phyloP scores from a whole-genome alignment of 2,329 filamentous ascomycete species.

The Penicillium fuscoglaucum region DNA sequence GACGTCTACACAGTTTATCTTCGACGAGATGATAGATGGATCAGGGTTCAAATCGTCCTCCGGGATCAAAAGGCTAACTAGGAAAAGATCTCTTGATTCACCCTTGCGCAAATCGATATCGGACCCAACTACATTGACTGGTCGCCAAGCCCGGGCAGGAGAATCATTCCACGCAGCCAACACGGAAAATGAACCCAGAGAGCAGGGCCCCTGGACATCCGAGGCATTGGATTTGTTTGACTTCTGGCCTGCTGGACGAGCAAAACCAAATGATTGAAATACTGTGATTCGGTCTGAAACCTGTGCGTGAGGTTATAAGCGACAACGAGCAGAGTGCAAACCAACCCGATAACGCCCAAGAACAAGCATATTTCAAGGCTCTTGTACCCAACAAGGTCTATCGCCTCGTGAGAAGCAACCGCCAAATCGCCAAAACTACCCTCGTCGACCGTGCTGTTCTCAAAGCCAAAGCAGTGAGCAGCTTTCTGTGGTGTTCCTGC shows the following conservation, averaged over 20 bases:
- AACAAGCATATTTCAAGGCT: background rate
- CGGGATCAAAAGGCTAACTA: background rate
- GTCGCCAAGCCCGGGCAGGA: constrained; percentile 16
- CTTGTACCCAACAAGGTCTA: constrained; percentile 9
- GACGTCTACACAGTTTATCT: constrained; percentile 30
- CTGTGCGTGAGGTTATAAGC: constrained; percentile 30
- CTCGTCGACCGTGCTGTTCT: constrained; percentile 17
- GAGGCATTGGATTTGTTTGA: constrained; percentile 47
- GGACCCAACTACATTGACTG: constrained; percentile 34
- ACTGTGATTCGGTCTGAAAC: constrained; percentile 49
- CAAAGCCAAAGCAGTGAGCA: constrained; percentile 28
- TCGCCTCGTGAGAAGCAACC: constrained; percentile 11
- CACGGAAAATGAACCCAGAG: constrained; percentile 22
- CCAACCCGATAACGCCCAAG: background rate
- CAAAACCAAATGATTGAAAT: constrained; percentile 31
- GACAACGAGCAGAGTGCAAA: constrained; percentile 11
- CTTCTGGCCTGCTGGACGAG: constrained; percentile 44
- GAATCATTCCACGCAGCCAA: constrained; percentile 18
- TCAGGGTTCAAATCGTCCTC: constrained; percentile 4
- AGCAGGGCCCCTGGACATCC: constrained; percentile 44
- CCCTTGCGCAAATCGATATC: constrained; percentile 37
- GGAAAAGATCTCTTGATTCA: constrained; percentile 13
- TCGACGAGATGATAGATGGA: constrained; percentile 27
- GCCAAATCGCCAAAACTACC: constrained; percentile 7
- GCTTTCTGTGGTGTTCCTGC: constrained; percentile 55